Evolutionary conservation across 176 grass and related monocot species (phyloP), one percentile per base, ranked within the genome.

Genomic region (Dactylis glomerata): DNA sequence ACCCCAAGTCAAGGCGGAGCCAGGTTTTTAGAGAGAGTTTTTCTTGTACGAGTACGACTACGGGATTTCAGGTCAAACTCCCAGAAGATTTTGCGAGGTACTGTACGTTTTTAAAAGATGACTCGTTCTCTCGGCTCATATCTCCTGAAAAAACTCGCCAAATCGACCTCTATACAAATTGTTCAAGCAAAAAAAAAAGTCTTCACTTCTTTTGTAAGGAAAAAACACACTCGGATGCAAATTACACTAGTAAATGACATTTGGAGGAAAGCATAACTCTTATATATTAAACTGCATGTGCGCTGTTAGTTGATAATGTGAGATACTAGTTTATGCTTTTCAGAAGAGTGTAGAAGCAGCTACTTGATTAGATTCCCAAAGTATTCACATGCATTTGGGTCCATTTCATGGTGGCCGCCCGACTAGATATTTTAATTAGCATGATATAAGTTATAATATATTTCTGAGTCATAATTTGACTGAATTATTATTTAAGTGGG

Each of bases 401-500:
- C 84, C 45, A 75, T 59, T 80, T 83, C 71, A 26, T 59, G 3
- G 57, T 82, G 49, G 73, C 46, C 38, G 44, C 41, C 69, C 26
- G 68, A 30, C 38, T 75, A 61, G 64, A 85, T 66, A 52, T 79
- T 24, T 52, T 30, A 68, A 31, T 52, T 17, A 40, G 80, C 36
- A 28, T 26, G 68, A 64, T 71, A 47, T 32, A 49, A 81, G 54
- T 73, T 31, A 16, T 58, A 41, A 8, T 59, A 64, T 24, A 10
- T 64, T 78, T 73, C 47, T 14, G 52, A 54, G 45, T 40, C 75
- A 19, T 80, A 90, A 90, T 83, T 87, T 90, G 89, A 90, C 80
- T 68, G 67, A 83, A 83, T 40, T 83, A 47, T 58, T 83, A 73
- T 83, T 86, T 68, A 57, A 75, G 20, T 6, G 12, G 28, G 65